These are phyloP conservation scores for Acanthamoeba royreba DNA, from an alignment of 208 protist genomes.

Conservation along the genomic window DNA sequence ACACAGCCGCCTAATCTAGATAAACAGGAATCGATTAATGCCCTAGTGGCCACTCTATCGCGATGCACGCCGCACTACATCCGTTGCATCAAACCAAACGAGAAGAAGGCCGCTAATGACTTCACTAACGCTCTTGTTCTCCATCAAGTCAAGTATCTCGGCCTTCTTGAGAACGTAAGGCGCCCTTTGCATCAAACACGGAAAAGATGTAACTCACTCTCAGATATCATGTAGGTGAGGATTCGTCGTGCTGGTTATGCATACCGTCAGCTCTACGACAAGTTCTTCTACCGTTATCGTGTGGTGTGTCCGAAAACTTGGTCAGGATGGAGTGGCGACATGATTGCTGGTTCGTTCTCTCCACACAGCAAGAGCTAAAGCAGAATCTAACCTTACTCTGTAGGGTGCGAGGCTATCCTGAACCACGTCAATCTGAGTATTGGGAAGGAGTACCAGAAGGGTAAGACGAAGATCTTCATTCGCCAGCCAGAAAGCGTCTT, in stretches of 20 bases:
- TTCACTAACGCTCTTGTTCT: constrained; percentile 83
- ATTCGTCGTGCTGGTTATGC: constrained; percentile 65
- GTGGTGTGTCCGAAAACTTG: constrained; percentile 57
- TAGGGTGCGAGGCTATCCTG: not conserved
- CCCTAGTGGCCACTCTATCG: not conserved
- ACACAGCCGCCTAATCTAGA: no score
- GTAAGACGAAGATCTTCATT: constrained; percentile 92
- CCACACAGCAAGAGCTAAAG: not conserved
- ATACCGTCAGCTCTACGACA: constrained; percentile 88
- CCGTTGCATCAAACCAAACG: constrained; percentile 94
- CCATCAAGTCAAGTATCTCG: constrained; percentile 81
- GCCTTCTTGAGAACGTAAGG: constrained; percentile 90
- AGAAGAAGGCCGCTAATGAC: constrained; percentile 80
- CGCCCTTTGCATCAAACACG: no score
- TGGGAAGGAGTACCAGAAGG: constrained; percentile 79
- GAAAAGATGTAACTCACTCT: no score
- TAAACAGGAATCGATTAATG: not conserved
- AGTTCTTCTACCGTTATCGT: constrained; percentile 87
- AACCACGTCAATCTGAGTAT: constrained; percentile 1
- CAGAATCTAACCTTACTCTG: no score
- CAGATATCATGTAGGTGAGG: no score
- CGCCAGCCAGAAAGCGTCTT: constrained; percentile 88
- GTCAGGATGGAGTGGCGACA: constrained; percentile 48
- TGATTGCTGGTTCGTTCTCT: not conserved
- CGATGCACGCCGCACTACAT: constrained; percentile 92